These are phyloP conservation scores for Usnea hakonensis DNA, from an alignment of 495 filamentous ascomycete genomes.

Conservation along the genomic window DNA sequence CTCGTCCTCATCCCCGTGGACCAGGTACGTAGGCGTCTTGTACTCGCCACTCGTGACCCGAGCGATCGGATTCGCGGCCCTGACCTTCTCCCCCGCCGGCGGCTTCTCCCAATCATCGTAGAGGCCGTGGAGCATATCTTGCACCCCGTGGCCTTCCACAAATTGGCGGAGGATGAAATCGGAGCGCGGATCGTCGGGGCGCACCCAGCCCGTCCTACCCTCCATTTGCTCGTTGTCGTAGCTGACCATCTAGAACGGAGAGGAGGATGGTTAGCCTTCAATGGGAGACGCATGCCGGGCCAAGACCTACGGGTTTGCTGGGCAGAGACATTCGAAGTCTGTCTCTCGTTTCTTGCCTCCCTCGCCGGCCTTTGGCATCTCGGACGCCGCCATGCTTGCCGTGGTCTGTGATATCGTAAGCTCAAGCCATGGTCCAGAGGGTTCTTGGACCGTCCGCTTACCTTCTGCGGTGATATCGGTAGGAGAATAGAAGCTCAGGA, in stretches of 20 bases:
- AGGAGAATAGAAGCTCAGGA: constrained; percentile 43
- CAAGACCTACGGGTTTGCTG: constrained; percentile 2
- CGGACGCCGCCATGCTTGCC: too few species aligned
- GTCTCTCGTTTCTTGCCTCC: too few species aligned
- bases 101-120: constrained; percentile 1
- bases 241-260: not conserved
- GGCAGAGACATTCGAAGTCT: too few species aligned
- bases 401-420: not conserved
- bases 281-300: not conserved
- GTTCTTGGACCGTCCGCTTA: constrained; percentile 1
- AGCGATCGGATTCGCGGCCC: constrained; percentile 27
- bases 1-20: constrained; percentile 39
- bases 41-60: constrained; percentile 33
- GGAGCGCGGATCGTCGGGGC: constrained; percentile 27
- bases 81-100: constrained; percentile 20
- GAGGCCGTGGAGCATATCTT: constrained; percentile 28
- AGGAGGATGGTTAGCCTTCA: not conserved
- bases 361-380: too few species aligned
- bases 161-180: constrained; percentile 32
- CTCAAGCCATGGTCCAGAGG: not conserved
- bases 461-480: constrained; percentile 30
- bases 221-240: too few species aligned
- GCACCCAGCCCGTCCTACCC: too few species aligned
- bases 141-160: constrained; percentile 27
- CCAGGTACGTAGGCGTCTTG: constrained; percentile 35